These are phyloP conservation scores for Oryza rufipogon DNA, from an alignment of 176 grass and related monocot genomes.

Conservation along the genomic window DNA sequence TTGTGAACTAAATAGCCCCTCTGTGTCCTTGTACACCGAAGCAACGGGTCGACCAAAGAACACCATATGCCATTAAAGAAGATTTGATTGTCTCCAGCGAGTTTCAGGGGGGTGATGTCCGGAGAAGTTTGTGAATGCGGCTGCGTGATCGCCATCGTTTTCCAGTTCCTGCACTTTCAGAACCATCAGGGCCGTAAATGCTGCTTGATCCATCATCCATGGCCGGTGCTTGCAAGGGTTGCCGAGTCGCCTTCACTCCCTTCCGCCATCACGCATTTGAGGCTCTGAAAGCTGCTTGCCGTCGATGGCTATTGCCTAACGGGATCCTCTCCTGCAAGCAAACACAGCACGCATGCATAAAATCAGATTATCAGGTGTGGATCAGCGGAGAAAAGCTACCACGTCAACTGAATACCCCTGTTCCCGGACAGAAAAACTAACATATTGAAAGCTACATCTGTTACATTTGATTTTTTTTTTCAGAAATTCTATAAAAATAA, in stretches of 20 bases:
- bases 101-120: background rate
- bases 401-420: background rate
- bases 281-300: constrained; percentile 27
- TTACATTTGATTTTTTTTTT: background rate
- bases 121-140: constrained; percentile 10
- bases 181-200: background rate
- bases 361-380: background rate
- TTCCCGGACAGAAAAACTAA: background rate
- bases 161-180: background rate
- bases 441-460: background rate
- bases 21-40: background rate
- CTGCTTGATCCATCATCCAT: background rate
- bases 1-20: no score
- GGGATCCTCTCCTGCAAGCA: background rate
- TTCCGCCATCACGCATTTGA: constrained; percentile 24
- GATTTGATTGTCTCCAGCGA: background rate
- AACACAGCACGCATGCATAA: background rate
- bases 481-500: background rate
- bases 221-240: constrained; percentile 34
- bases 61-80: background rate
- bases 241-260: constrained; percentile 41
- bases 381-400: background rate
- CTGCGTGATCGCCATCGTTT: constrained; percentile 38
- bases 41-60: background rate
- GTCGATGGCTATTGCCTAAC: constrained; percentile 17